Percentiles rank a stretch among this genome's conserved stretches.
Evolutionary conservation across 2,329 filamentous ascomycete species (phyloP).

Genomic region (Sclerotinia spermophila): DNA sequence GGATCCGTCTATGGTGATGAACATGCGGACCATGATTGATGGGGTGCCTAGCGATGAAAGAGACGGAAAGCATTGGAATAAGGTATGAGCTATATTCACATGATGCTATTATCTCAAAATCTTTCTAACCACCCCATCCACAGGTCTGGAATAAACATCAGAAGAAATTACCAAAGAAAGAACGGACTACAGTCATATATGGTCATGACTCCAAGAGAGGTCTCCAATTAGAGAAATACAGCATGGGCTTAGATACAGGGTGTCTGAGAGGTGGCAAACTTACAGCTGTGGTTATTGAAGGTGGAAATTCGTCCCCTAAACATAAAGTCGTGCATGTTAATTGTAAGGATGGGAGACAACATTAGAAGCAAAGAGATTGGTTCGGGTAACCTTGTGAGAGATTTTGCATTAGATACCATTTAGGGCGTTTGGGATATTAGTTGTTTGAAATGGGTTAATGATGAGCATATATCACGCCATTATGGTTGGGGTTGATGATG

Average conservation of each 20-base stretch:
- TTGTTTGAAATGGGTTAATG: background rate
- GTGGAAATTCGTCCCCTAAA: slow-evolving; percentile 41
- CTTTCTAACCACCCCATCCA: slow-evolving; percentile 22
- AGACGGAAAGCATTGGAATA: slow-evolving; percentile 33
- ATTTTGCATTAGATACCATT: slow-evolving; percentile 1
- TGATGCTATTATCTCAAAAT: background rate
- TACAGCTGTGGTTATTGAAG: slow-evolving; percentile 72
- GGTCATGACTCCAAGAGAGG: slow-evolving; percentile 79
- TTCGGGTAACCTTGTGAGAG: background rate
- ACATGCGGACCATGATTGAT: slow-evolving; percentile 65
- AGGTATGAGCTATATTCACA: slow-evolving; percentile 27
- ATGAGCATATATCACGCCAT: background rate
- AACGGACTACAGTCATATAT: slow-evolving; percentile 70
- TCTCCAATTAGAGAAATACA: slow-evolving; percentile 64
- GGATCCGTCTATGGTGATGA: slow-evolving; percentile 81
- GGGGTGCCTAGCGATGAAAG: slow-evolving; percentile 33
- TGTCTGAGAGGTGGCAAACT: slow-evolving; percentile 75
- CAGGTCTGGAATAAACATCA: slow-evolving; percentile 55
- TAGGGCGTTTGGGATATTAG: background rate
- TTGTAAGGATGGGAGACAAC: slow-evolving; percentile 30
- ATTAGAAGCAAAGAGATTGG: slow-evolving; percentile 2
- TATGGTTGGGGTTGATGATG: background rate
- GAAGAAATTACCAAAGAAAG: slow-evolving; percentile 34
- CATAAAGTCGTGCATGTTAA: slow-evolving; percentile 34
- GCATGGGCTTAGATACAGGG: slow-evolving; percentile 79